Conservation (phyloP, 1,284 basidiomycete genomes). For the Ganoderma sp. region DNA sequence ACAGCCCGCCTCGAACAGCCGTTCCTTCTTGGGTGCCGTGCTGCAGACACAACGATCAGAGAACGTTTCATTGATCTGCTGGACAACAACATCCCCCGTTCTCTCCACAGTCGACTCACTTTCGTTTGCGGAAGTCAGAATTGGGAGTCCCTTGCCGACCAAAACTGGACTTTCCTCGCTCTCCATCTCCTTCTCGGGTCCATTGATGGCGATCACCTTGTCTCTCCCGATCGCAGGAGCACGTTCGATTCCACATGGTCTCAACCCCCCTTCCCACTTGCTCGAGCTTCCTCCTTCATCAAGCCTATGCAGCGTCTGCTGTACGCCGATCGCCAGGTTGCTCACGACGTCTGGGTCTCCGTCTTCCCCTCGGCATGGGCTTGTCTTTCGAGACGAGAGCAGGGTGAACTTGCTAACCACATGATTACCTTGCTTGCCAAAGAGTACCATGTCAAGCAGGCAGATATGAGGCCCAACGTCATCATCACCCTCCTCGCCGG, state of each 20-base stretch:
- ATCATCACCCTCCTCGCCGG: slow-evolving; percentile 92
- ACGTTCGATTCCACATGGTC: slow-evolving; percentile 40
- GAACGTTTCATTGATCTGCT: slow-evolving; percentile 91
- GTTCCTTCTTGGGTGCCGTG: slow-evolving; percentile 92
- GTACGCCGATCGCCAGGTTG: slow-evolving; percentile 79
- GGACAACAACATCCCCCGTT: slow-evolving; percentile 87
- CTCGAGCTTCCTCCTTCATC: slow-evolving; percentile 66
- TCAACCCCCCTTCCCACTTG: slow-evolving; percentile 47
- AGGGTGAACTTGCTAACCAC: slow-evolving; percentile 88
- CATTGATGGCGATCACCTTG: slow-evolving; percentile 67
- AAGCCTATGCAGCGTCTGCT: slow-evolving; percentile 84
- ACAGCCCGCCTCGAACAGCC: slow-evolving; percentile 93
- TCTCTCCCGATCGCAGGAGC: slow-evolving; percentile 44
- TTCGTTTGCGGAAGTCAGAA: slow-evolving; percentile 94
- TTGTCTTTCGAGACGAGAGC: slow-evolving; percentile 85
- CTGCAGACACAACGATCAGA: slow-evolving; percentile 80
- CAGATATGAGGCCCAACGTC: slow-evolving; percentile 92
- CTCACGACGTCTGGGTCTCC: slow-evolving; percentile 90
- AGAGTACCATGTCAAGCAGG: slow-evolving; percentile 92
- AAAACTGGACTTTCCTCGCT: slow-evolving; percentile 95
- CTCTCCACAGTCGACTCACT: slow-evolving; percentile 82
- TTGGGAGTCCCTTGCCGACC: slow-evolving; percentile 94
- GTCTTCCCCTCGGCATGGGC: slow-evolving; percentile 92
- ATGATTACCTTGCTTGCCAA: slow-evolving; percentile 92
- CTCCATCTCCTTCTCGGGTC: slow-evolving; percentile 89